Evolutionary conservation across 2,329 filamentous ascomycete species (phyloP).

Genomic region (Rutstroemia sp.): DNA sequence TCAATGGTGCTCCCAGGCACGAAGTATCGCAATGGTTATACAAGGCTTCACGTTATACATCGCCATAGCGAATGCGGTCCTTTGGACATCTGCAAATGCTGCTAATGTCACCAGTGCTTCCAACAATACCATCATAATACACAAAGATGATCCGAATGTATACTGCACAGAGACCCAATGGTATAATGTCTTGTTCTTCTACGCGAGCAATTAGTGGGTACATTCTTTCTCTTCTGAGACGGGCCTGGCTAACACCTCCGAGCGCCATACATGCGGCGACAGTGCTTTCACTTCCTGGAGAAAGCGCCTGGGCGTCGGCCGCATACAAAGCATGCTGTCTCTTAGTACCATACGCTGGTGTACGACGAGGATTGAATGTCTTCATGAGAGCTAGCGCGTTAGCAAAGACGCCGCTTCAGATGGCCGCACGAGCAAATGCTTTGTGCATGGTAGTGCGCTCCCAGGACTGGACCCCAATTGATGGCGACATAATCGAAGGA

Average conservation of each 20-base stretch:
- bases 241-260: background rate
- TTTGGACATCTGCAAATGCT: background rate
- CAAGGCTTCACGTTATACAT: background rate
- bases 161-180: background rate
- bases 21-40: background rate
- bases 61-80: background rate
- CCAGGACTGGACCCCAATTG: background rate
- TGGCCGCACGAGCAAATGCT: background rate
- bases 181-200: background rate
- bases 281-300: background rate
- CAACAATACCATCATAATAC: background rate
- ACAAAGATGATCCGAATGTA: background rate
- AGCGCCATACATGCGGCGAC: background rate
- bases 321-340: background rate
- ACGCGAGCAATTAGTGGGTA: background rate
- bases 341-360: background rate
- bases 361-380: background rate
- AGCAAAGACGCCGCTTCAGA: background rate
- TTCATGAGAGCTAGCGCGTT: background rate
- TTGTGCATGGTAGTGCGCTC: background rate
- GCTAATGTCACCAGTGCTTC: background rate
- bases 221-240: background rate
- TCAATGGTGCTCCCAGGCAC: background rate
- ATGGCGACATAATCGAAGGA: background rate
- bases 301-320: background rate